Percentiles rank a stretch among this genome's conserved stretches.
phyloP scores from a whole-genome alignment of 2,329 filamentous ascomycete species.

The Ceratocystis albifundus region DNA sequence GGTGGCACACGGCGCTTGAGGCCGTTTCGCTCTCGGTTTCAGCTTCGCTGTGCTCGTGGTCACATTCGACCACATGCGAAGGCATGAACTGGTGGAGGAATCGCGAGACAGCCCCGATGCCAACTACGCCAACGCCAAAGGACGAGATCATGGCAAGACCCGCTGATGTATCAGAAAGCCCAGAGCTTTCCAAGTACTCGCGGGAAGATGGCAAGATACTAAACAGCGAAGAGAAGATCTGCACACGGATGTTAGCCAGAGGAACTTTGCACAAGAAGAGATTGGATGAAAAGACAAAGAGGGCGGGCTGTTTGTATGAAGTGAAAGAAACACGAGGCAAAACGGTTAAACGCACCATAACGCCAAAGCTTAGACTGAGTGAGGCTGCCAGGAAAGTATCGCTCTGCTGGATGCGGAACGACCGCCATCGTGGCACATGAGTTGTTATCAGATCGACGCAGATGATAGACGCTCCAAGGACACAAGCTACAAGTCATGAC shows the following conservation, averaged over 20 bases:
- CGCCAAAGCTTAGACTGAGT: conserved; percentile 83
- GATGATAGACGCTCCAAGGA: conserved; percentile 71
- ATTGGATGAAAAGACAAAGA: background rate
- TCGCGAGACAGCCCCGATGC: conserved; percentile 62
- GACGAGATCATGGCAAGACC: conserved; percentile 57
- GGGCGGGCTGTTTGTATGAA: background rate
- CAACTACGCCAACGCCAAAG: conserved; percentile 61
- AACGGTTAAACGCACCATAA: conserved; percentile 57
- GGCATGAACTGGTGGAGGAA: conserved; percentile 63
- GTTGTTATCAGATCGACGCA: conserved; percentile 72
- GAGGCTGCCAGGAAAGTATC: conserved; percentile 79
- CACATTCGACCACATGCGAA: conserved; percentile 69
- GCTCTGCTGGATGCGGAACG: conserved; percentile 82
- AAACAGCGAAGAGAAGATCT: conserved; percentile 87
- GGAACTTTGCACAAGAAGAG: conserved; percentile 14
- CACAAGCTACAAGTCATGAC: conserved; percentile 39
- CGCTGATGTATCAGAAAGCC: conserved; percentile 54
- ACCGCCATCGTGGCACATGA: conserved; percentile 56
- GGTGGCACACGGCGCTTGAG: background rate
- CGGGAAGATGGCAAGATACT: conserved; percentile 86
- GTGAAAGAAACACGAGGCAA: conserved; percentile 1
- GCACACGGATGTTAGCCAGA: background rate
- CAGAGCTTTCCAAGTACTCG: conserved; percentile 59
- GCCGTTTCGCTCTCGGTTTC: background rate
- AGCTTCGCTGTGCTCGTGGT: conserved; percentile 54